phyloP scores from a whole-genome alignment of 2,329 filamentous ascomycete genomes.

The Scedosporium apiospermum region DNA sequence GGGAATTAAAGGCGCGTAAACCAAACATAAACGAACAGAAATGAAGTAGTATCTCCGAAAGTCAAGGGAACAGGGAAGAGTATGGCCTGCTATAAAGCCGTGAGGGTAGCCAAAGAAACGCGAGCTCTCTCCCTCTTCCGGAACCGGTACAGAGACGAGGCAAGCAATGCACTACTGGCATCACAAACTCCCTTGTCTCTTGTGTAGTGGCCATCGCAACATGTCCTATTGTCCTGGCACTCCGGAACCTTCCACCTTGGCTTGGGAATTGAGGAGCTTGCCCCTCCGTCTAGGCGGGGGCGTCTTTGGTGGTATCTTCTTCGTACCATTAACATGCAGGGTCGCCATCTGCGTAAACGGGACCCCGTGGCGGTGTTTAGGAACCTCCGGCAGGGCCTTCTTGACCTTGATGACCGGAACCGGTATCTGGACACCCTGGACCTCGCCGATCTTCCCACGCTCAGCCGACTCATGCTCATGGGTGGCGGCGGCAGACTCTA shows the following conservation, averaged over 20 bases:
- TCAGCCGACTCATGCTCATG: neutral
- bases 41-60: no score
- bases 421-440: neutral
- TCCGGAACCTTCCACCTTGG: neutral
- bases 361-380: slow-evolving; percentile 45
- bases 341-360: slow-evolving; percentile 24
- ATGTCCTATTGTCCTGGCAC: neutral
- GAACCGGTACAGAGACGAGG: neutral
- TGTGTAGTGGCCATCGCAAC: neutral
- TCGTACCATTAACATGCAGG: slow-evolving; percentile 13
- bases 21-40: no score
- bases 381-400: slow-evolving; percentile 43
- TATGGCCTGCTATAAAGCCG: no score
- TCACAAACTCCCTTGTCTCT: neutral
- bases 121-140: neutral
- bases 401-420: slow-evolving; percentile 23
- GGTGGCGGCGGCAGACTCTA: neutral
- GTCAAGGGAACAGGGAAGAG: no score
- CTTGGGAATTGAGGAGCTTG: slow-evolving; percentile 12
- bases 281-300: slow-evolving; percentile 36
- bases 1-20: no score
- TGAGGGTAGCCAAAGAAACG: neutral
- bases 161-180: no score
- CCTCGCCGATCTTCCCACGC: neutral
- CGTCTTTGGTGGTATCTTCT: slow-evolving; percentile 34